Conservation (phyloP, 169 alveolate species). For the Eimeria praecox region DNA sequence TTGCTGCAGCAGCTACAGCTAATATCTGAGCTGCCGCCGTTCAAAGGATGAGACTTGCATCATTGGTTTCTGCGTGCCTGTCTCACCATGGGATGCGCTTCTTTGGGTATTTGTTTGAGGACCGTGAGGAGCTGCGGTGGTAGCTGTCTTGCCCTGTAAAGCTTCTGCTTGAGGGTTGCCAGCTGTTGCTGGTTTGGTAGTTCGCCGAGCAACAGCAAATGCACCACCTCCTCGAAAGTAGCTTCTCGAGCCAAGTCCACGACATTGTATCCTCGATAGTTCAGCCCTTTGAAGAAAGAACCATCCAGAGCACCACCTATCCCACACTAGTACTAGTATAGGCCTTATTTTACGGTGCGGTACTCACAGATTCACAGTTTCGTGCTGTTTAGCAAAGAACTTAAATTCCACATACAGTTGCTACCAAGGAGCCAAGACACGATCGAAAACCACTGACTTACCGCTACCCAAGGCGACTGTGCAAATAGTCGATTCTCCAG, state of each 20-base stretch:
- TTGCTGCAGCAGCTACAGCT: background rate
- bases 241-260: constrained; percentile 87
- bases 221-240: constrained; percentile 90
- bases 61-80: background rate
- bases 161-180: constrained; percentile 70
- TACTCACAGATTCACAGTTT: background rate
- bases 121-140: constrained; percentile 83
- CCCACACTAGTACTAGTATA: background rate
- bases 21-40: background rate
- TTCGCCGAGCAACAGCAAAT: constrained; percentile 84
- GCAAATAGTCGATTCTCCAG: constrained; percentile 89
- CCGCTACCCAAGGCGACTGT: constrained; percentile 89
- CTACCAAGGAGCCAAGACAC: background rate
- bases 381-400: background rate
- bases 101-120: constrained; percentile 87
- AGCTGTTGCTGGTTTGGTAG: constrained; percentile 87
- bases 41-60: background rate
- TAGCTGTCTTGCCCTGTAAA: constrained; percentile 84
- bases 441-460: background rate
- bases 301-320: background rate
- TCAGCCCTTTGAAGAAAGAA: constrained; percentile 83
- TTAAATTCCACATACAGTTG: background rate
- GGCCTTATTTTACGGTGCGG: background rate
- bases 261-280: constrained; percentile 90
- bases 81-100: constrained; percentile 91